These are phyloP conservation scores for Mortierella antarctica DNA, from an alignment of 192 early-diverging fungal genomes.

Conservation along the genomic window DNA sequence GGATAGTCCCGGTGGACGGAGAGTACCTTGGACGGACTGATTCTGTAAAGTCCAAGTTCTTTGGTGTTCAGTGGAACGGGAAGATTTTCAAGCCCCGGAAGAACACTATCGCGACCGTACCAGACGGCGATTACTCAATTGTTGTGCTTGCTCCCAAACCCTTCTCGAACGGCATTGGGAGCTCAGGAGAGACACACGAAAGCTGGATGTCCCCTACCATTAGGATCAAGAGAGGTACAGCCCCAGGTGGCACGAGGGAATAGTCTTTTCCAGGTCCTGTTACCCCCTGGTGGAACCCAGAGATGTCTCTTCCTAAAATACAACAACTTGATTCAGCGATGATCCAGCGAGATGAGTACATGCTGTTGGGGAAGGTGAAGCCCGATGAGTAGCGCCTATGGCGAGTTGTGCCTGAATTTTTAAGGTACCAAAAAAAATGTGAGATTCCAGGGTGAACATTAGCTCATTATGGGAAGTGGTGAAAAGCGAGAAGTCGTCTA, in stretches of 20 bases:
- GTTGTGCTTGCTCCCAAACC: constrained; percentile 35
- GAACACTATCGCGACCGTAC: neutral
- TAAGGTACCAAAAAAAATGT: no score
- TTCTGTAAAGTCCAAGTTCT: constrained; percentile 28
- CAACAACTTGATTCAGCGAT: no score
- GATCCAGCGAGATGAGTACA: neutral
- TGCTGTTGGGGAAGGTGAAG: neutral
- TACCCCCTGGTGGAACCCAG: neutral
- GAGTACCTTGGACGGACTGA: constrained; percentile 38
- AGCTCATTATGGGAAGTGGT: no score
- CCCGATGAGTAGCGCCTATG: no score
- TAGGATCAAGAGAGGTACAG: neutral
- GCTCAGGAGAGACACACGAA: constrained; percentile 9
- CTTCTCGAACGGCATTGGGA: constrained; percentile 6
- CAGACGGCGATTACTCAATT: constrained; percentile 32
- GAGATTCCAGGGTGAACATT: no score
- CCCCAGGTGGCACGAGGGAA: neutral
- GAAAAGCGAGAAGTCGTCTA: no score
- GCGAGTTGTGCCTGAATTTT: no score
- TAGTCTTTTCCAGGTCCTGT: neutral
- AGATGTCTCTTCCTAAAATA: neutral
- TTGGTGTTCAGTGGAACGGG: constrained; percentile 16
- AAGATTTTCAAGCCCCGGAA: neutral
- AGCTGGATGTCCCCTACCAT: constrained; percentile 29
- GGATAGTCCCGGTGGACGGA: constrained; percentile 22